A percentile compares a stretch with the other conserved stretches of the same genome.
Evolutionary conservation across 139 green algal genomes (phyloP).

Genomic region (Chlorella vulgaris): DNA sequence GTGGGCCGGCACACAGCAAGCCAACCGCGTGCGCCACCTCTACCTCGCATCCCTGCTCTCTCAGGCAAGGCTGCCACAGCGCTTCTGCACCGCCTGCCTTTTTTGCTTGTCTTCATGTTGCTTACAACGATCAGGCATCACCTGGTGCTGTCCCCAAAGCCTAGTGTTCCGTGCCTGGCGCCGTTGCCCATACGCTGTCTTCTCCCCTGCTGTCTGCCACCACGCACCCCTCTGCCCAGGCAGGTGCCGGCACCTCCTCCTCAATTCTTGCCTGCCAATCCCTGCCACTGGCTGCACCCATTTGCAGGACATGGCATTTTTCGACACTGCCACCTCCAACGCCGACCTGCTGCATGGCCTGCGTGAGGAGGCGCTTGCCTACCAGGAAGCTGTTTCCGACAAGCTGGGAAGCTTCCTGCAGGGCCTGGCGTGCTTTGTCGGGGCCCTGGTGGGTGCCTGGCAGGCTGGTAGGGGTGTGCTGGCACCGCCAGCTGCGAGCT

Average conservation of each 20-base stretch:
- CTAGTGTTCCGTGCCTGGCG: neutral
- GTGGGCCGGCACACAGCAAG: constrained; percentile 25
- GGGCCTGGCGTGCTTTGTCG: constrained; percentile 19
- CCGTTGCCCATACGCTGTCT: neutral
- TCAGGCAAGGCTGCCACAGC: no score
- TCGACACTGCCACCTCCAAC: constrained; percentile 70
- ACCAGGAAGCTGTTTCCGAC: constrained; percentile 19
- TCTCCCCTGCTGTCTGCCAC: neutral
- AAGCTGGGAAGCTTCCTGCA: constrained; percentile 22
- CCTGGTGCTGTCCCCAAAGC: neutral
- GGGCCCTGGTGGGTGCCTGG: constrained; percentile 14
- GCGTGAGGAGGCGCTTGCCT: constrained; percentile 65
- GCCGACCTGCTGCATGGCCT: constrained; percentile 66
- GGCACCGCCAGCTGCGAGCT: no score
- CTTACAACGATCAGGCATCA: neutral
- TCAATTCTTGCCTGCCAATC: neutral
- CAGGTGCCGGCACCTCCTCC: neutral
- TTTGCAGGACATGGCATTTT: constrained; percentile 86
- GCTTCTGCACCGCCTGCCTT: no score
- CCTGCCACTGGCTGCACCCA: no score
- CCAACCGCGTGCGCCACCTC: constrained; percentile 35
- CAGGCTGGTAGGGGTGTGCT: neutral
- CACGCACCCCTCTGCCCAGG: neutral
- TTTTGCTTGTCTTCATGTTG: neutral
- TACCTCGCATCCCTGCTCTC: constrained; percentile 69